Evolutionary conservation across 768 basidiomycete species (phyloP).

Genomic region (Pisolithus albus): DNA sequence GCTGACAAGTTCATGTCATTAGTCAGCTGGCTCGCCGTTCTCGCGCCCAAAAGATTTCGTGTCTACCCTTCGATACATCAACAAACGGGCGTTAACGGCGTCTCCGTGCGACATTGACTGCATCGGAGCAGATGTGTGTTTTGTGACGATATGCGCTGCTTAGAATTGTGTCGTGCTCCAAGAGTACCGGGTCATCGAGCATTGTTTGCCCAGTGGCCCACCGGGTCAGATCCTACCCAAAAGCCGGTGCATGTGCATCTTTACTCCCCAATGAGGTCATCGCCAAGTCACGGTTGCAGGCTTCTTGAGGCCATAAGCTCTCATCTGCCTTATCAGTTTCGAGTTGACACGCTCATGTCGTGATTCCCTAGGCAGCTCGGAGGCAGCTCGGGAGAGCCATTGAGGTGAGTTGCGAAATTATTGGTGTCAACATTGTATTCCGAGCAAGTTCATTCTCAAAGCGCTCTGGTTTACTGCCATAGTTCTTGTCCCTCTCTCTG

Average conservation of each 20-base stretch:
- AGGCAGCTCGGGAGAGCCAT: slow-evolving; percentile 99
- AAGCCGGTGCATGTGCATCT: slow-evolving; percentile 99
- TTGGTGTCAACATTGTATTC: slow-evolving; percentile 91
- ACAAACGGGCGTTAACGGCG: neutral
- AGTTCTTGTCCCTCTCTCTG: slow-evolving; percentile 40
- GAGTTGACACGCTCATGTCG: neutral
- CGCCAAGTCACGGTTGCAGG: slow-evolving; percentile 99
- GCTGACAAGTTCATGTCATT: too few relatives aligned
- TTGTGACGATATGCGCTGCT: slow-evolving; percentile 4
- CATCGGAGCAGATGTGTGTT: slow-evolving; percentile 6
- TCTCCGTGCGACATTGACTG: neutral
- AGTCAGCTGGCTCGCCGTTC: too few relatives aligned
- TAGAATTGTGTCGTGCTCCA: slow-evolving; percentile 34
- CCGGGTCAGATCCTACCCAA: slow-evolving; percentile 90
- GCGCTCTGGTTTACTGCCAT: slow-evolving; percentile 75
- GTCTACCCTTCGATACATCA: too few relatives aligned
- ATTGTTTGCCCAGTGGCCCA: slow-evolving; percentile 94
- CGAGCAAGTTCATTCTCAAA: slow-evolving; percentile 66
- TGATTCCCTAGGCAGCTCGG: slow-evolving; percentile 67
- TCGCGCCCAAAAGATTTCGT: too few relatives aligned
- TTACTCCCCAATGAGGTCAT: slow-evolving; percentile 96
- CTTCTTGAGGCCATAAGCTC: slow-evolving; percentile 67
- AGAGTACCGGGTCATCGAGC: slow-evolving; percentile 97
- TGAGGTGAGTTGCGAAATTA: slow-evolving; percentile 98
- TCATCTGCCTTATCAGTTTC: neutral